Conservation (phyloP, 192 early-diverging fungal genomes). For the Phycomyces nitens region DNA sequence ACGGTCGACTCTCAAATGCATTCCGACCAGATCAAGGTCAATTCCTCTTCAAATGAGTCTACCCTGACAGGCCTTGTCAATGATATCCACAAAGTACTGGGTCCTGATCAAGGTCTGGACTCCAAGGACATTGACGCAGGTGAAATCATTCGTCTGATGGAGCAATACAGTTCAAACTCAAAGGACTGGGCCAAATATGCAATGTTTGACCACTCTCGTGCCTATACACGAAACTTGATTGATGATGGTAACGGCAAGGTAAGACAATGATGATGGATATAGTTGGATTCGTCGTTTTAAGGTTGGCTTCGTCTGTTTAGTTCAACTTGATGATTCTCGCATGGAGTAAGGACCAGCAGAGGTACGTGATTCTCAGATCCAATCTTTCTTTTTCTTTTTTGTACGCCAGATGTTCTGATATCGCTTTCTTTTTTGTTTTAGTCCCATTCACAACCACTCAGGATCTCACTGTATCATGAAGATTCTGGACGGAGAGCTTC, state of each 20-base stretch:
- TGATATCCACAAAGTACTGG: constrained; percentile 51
- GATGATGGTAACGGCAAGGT: constrained; percentile 85
- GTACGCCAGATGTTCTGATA: constrained; percentile 5
- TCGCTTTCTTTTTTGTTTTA: constrained; percentile 28
- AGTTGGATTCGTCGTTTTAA: background rate
- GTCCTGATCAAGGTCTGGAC: constrained; percentile 51
- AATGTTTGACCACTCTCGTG: constrained; percentile 61
- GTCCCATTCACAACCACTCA: constrained; percentile 90
- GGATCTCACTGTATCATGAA: constrained; percentile 92
- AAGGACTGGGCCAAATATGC: constrained; percentile 76
- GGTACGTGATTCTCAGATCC: constrained; percentile 32
- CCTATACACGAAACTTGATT: constrained; percentile 86
- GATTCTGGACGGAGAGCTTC: constrained; percentile 74
- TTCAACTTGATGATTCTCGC: constrained; percentile 91
- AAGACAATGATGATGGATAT: background rate
- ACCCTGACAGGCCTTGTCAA: constrained; percentile 28
- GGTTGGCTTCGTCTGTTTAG: constrained; percentile 9
- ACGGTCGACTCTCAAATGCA: no score
- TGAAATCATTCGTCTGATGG: constrained; percentile 63
- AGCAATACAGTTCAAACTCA: constrained; percentile 58
- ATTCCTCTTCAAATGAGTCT: no score
- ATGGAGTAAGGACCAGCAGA: constrained; percentile 70
- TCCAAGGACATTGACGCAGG: constrained; percentile 52
- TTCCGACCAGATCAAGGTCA: no score
- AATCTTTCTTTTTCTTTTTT: background rate